Evolutionary conservation across 257 asterid genomes (phyloP).

Genomic region (Coffea canephora): DNA sequence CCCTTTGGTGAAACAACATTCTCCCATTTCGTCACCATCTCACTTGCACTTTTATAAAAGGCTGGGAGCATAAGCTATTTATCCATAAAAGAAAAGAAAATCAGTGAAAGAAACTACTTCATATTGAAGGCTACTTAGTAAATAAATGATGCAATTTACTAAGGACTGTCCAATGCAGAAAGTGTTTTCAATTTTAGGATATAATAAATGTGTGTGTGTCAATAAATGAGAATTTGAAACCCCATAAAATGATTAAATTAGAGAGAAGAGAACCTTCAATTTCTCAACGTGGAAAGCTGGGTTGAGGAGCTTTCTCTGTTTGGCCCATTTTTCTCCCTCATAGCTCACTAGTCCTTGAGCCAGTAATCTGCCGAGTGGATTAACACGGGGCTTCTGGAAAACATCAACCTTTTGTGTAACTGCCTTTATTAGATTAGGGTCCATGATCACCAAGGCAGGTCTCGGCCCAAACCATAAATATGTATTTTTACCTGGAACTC

Average conservation of each 20-base stretch:
- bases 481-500: slow-evolving; percentile 4
- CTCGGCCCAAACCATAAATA: slow-evolving; percentile 15
- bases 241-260: neutral
- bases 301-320: slow-evolving; percentile 12
- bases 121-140: too few species aligned
- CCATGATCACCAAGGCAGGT: neutral
- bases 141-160: too few species aligned
- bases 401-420: neutral
- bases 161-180: too few species aligned
- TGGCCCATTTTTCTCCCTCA: slow-evolving; percentile 17
- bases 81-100: too few species aligned
- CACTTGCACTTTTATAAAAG: neutral
- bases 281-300: slow-evolving; percentile 17
- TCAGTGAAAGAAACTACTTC: too few species aligned
- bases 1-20: slow-evolving; percentile 8
- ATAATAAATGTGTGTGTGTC: too few species aligned
- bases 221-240: too few species aligned
- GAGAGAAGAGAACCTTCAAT: neutral
- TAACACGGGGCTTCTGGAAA: neutral
- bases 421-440: slow-evolving; percentile 11
- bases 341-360: neutral
- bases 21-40: slow-evolving; percentile 18
- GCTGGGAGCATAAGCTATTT: neutral
- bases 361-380: neutral
- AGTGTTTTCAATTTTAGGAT: too few species aligned